These are phyloP conservation scores for Pseudogymnoascus sp. DNA, from an alignment of 2,329 filamentous ascomycete species.

Conservation along the genomic window DNA sequence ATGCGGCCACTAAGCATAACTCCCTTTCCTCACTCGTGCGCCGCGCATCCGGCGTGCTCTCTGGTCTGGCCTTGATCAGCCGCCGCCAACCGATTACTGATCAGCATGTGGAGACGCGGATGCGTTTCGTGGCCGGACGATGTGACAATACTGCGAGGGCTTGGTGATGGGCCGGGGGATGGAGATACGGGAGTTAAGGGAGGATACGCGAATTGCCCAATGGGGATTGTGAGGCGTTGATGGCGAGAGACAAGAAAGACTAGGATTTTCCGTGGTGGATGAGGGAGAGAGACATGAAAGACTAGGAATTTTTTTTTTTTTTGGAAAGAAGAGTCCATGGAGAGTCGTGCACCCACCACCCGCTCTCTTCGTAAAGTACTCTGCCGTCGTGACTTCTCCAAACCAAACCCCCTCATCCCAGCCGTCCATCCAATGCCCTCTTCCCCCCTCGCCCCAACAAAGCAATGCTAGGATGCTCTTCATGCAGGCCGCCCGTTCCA, in stretches of 20 bases:
- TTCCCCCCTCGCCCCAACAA: not conserved
- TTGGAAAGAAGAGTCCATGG: not conserved
- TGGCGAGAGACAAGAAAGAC: not conserved
- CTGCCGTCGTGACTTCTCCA: not conserved
- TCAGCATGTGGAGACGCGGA: not conserved
- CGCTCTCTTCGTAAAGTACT: not conserved
- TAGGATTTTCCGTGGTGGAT: not conserved
- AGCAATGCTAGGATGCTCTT: not conserved
- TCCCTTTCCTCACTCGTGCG: not conserved
- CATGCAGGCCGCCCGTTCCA: not conserved
- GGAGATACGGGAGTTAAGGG: not conserved
- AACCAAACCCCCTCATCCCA: not conserved
- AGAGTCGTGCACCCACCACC: not conserved
- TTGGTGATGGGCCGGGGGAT: not conserved
- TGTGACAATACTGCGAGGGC: not conserved
- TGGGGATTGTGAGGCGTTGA: not conserved
- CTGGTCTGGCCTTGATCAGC: not conserved
- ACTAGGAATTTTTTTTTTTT: not conserved
- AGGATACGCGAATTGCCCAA: not conserved
- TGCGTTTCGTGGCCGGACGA: not conserved
- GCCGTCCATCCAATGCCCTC: not conserved
- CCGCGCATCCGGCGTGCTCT: not conserved
- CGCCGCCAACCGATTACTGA: not conserved
- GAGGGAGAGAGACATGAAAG: not conserved
- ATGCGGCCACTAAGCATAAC: not conserved